These are phyloP conservation scores for Myxozyma udenii DNA, from an alignment of 805 yeast species.

Conservation along the genomic window DNA sequence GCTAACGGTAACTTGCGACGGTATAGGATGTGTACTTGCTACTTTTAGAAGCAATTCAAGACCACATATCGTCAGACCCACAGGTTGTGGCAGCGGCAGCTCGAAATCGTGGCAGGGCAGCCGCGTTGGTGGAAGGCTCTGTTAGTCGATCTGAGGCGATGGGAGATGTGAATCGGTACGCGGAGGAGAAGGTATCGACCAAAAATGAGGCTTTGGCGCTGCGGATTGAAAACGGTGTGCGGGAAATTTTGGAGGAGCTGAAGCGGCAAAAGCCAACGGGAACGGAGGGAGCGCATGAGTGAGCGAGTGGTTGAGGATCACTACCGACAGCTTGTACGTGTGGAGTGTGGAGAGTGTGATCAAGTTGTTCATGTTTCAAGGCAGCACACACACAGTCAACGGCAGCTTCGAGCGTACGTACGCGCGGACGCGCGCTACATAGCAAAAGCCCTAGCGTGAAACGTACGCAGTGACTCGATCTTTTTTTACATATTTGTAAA, in stretches of 20 bases:
- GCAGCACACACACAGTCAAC: too few relatives aligned
- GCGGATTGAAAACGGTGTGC: conserved; percentile 14
- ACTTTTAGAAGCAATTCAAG: conserved; percentile 15
- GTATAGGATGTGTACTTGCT: conserved; percentile 6
- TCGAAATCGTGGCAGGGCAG: conserved; percentile 28
- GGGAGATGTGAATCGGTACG: conserved; percentile 22
- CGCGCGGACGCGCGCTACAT: too few relatives aligned
- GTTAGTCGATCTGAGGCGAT: conserved; percentile 29
- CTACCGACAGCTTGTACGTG: too few relatives aligned
- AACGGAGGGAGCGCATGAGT: not conserved
- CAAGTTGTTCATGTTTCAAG: too few relatives aligned
- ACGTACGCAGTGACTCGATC: too few relatives aligned
- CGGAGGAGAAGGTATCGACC: conserved; percentile 23
- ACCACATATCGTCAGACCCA: conserved; percentile 13
- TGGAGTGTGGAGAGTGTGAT: too few relatives aligned
- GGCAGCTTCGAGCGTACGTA: too few relatives aligned
- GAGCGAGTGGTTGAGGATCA: not conserved
- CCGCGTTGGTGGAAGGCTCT: conserved; percentile 31
- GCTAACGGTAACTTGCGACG: too few relatives aligned
- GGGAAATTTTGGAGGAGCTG: conserved; percentile 12
- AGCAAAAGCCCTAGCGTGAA: too few relatives aligned
- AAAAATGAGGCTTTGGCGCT: conserved; percentile 5
- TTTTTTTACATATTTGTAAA: too few relatives aligned
- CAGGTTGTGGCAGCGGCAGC: conserved; percentile 20
- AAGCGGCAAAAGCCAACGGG: not conserved